phyloP scores from a whole-genome alignment of 2,329 filamentous ascomycete genomes.

The Colletotrichum sp. region DNA sequence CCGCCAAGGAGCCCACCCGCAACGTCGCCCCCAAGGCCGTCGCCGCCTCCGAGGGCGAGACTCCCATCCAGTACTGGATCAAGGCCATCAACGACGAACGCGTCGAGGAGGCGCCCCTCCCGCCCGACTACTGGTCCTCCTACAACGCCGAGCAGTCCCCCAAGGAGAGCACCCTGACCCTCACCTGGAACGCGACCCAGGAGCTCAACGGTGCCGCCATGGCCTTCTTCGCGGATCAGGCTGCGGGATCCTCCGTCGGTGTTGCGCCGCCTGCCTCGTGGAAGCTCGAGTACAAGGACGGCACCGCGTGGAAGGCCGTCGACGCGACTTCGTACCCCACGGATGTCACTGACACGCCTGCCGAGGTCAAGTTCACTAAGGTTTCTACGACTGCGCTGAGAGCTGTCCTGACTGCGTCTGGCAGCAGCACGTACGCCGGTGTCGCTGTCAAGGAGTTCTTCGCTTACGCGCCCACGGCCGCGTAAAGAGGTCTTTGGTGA shows the following conservation, averaged over 20 bases:
- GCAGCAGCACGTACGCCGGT: slow-evolving; percentile 24
- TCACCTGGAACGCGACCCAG: slow-evolving; percentile 33
- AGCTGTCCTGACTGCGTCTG: slow-evolving; percentile 27
- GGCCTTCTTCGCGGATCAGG: slow-evolving; percentile 35
- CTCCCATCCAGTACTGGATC: slow-evolving; percentile 43
- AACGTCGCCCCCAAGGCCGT: slow-evolving; percentile 35
- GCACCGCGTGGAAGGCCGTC: slow-evolving; percentile 25
- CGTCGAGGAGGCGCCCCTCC: slow-evolving; percentile 34
- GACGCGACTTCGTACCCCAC: slow-evolving; percentile 28
- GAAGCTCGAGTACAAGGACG: slow-evolving; percentile 29
- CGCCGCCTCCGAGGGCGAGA: slow-evolving; percentile 27
- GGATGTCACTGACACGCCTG: slow-evolving; percentile 28
- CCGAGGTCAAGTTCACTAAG: slow-evolving; percentile 31
- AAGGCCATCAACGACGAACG: slow-evolving; percentile 36
- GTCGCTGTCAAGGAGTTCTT: slow-evolving; percentile 32
- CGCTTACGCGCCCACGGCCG: slow-evolving; percentile 16
- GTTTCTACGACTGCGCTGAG: slow-evolving; percentile 29
- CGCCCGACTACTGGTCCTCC: slow-evolving; percentile 42
- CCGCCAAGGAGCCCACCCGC: slow-evolving; percentile 29
- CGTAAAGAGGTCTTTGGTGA: background rate
- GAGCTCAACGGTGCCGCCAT: slow-evolving; percentile 33
- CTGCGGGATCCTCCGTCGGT: slow-evolving; percentile 31
- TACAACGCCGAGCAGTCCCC: slow-evolving; percentile 36
- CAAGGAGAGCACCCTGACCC: slow-evolving; percentile 31
- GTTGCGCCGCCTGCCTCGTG: slow-evolving; percentile 33